Conservation (phyloP, 129 eudicot species). For the Logfia minima region DNA sequence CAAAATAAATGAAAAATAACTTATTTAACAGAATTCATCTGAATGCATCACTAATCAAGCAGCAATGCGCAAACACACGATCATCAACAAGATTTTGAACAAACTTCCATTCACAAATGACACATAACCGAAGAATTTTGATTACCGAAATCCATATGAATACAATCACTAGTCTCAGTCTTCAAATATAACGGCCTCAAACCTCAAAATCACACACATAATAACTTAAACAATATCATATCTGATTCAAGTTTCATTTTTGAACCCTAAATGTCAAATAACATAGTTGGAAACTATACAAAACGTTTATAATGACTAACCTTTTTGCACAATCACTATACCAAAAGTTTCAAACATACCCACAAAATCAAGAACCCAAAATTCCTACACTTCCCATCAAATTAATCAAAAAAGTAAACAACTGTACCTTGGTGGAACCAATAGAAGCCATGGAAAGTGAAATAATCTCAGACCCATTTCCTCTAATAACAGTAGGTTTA, state of each 20-base stretch:
- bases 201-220: not conserved
- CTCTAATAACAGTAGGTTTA: constrained; percentile 72
- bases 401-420: not conserved
- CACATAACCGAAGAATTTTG: not conserved
- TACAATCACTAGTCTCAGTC: not conserved
- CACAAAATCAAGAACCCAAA: constrained; percentile 4
- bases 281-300: no score
- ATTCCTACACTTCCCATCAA: not conserved
- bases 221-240: not conserved
- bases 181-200: not conserved
- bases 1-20: not conserved
- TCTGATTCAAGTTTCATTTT: not conserved
- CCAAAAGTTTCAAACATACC: not conserved
- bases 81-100: constrained; percentile 6
- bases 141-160: not conserved
- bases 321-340: not conserved
- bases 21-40: not conserved
- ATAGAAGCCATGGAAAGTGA: constrained; percentile 59
- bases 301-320: no score
- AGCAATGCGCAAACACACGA: not conserved
- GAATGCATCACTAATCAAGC: not conserved
- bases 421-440: constrained; percentile 60
- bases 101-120: not conserved
- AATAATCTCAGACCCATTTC: constrained; percentile 90
- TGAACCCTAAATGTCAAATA: no score